Evolutionary conservation across 108 stramenopile species (phyloP).

Genomic region (Asterionellopsis glacialis): DNA sequence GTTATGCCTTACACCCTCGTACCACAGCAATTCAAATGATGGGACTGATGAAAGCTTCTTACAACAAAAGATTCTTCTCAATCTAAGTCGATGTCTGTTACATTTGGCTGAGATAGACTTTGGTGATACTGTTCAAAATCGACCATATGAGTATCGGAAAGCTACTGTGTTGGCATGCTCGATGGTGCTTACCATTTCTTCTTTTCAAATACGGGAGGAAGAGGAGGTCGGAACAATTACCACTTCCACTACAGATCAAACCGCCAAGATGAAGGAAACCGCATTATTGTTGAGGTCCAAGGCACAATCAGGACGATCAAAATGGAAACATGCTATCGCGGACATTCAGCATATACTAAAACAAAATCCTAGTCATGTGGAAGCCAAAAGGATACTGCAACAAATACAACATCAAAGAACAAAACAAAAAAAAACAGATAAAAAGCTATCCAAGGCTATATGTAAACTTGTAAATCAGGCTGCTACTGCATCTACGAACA

Average conservation of each 20-base stretch:
- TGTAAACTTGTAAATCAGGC: neutral
- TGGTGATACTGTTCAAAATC: neutral
- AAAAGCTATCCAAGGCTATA: neutral
- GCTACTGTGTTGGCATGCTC: constrained; percentile 3
- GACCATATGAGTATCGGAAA: constrained; percentile 2
- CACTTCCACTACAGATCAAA: too few species aligned
- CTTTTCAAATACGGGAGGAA: neutral
- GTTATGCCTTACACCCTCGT: neutral
- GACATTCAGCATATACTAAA: constrained; percentile 25
- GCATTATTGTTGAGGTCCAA: constrained; percentile 29
- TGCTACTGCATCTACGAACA: too few species aligned
- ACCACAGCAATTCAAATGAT: neutral
- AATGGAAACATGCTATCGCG: constrained; percentile 25
- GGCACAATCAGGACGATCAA: constrained; percentile 23
- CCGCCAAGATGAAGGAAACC: constrained; percentile 7
- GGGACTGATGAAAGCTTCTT: constrained; percentile 9
- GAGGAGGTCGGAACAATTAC: neutral
- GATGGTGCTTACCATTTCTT: neutral
- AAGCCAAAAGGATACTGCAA: constrained; percentile 17
- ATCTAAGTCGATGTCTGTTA: constrained; percentile 54
- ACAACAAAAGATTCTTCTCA: constrained; percentile 55
- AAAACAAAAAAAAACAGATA: constrained; percentile 8
- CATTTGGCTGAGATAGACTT: constrained; percentile 46
- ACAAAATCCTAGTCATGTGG: constrained; percentile 5
- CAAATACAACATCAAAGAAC: constrained; percentile 11